Percentiles rank a stretch among this genome's conserved stretches.
Evolutionary conservation across 768 basidiomycete species (phyloP).

Genomic region (Russula earlei): DNA sequence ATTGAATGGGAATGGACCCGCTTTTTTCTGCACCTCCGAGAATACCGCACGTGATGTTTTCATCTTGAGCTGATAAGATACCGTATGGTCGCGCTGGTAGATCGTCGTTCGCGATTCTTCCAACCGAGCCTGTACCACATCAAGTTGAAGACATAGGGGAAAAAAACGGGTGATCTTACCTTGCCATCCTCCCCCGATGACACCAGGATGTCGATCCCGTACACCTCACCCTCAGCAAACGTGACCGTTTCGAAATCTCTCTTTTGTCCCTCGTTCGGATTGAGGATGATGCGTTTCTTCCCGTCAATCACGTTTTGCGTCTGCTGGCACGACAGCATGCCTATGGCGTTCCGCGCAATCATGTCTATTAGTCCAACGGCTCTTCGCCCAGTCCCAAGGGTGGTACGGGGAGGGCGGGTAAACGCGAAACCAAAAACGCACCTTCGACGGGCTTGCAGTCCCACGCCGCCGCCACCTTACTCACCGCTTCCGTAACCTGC

Average conservation of each 20-base stretch:
- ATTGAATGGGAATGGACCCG: constrained; percentile 97
- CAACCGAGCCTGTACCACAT: constrained; percentile 55
- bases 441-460: constrained; percentile 94
- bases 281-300: constrained; percentile 90
- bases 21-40: constrained; percentile 96
- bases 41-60: constrained; percentile 96
- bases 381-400: too few species aligned
- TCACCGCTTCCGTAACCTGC: constrained; percentile 82
- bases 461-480: constrained; percentile 59
- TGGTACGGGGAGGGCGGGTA: too few species aligned
- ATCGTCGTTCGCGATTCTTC: constrained; percentile 89
- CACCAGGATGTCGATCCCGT: constrained; percentile 86
- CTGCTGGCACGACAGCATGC: constrained; percentile 94
- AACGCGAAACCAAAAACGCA: constrained; percentile 26
- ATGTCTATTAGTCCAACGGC: too few species aligned
- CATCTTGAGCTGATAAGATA: constrained; percentile 95
- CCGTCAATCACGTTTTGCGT: constrained; percentile 92
- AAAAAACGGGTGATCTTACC: constrained; percentile 34
- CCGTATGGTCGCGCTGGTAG: constrained; percentile 78
- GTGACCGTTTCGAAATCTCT: constrained; percentile 76
- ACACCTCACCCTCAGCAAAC: constrained; percentile 91
- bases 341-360: constrained; percentile 31
- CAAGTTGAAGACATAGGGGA: background rate
- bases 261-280: constrained; percentile 77
- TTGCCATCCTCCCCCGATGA: constrained; percentile 87